Evolutionary conservation across 495 filamentous ascomycete genomes (phyloP).

Genomic region (Trichoderma erinaceum): DNA sequence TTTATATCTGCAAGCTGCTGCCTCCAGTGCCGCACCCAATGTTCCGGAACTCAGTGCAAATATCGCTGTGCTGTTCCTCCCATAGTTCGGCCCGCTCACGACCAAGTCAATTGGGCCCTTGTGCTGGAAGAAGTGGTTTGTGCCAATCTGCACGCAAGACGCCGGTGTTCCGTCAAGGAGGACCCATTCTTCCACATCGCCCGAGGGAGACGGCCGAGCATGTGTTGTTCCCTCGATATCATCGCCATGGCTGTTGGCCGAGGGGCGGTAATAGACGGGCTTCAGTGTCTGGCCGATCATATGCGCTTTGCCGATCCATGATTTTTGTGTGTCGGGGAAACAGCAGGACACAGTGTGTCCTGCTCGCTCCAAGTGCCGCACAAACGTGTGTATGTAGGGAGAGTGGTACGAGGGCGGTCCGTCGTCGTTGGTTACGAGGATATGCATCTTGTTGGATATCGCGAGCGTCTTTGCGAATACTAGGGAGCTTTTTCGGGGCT

Average conservation of each 20-base stretch:
- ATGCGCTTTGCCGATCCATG: slow-evolving; percentile 98
- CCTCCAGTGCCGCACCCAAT: slow-evolving; percentile 86
- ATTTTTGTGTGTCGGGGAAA: slow-evolving; percentile 84
- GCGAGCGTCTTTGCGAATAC: background rate
- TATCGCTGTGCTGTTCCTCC: slow-evolving; percentile 84
- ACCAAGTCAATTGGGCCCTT: slow-evolving; percentile 78
- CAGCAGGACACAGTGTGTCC: slow-evolving; percentile 85
- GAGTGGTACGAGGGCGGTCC: slow-evolving; percentile 86
- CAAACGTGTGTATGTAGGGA: slow-evolving; percentile 85
- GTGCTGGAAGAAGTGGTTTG: slow-evolving; percentile 79
- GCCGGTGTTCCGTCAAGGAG: slow-evolving; percentile 85
- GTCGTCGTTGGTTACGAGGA: slow-evolving; percentile 72
- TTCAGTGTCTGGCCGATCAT: slow-evolving; percentile 79
- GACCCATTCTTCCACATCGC: slow-evolving; percentile 80
- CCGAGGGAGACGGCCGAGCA: slow-evolving; percentile 42
- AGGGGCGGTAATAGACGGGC: slow-evolving; percentile 81
- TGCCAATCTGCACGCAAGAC: slow-evolving; percentile 81
- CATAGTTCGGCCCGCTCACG: slow-evolving; percentile 89
- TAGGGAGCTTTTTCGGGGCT: background rate
- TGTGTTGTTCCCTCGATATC: slow-evolving; percentile 57
- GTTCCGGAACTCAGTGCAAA: slow-evolving; percentile 89
- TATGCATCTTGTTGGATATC: slow-evolving; percentile 31
- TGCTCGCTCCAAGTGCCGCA: slow-evolving; percentile 65
- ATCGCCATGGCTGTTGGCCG: slow-evolving; percentile 41
- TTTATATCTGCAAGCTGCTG: slow-evolving; percentile 69